phyloP scores from a whole-genome alignment of 768 basidiomycete genomes.

The Lyophyllum atratum region DNA sequence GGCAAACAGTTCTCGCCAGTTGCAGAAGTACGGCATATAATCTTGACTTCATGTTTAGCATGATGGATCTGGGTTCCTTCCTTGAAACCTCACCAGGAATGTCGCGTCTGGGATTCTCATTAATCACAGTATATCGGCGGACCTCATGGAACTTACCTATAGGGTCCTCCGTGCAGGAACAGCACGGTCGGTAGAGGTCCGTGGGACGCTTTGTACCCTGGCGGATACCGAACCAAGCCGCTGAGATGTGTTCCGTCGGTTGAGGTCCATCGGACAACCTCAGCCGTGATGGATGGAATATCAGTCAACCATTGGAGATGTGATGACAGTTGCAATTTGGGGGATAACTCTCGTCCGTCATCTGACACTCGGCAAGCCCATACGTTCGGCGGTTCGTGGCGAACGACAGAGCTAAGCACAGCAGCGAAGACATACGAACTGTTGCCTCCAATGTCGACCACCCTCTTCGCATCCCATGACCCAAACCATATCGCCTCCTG shows the following conservation, averaged over 20 bases:
- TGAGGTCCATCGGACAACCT: slow-evolving; percentile 30
- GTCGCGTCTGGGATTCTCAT: slow-evolving; percentile 23
- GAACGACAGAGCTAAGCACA: slow-evolving; percentile 33
- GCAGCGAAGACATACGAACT: slow-evolving; percentile 29
- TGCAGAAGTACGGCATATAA: slow-evolving; percentile 41
- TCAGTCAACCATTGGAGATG: slow-evolving; percentile 34
- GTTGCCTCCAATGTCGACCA: slow-evolving; percentile 20
- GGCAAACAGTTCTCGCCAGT: slow-evolving; percentile 37
- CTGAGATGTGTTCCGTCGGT: slow-evolving; percentile 30
- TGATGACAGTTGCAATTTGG: slow-evolving; percentile 28
- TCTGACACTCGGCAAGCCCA: slow-evolving; percentile 28
- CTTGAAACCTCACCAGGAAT: slow-evolving; percentile 24
- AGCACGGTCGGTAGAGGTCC: slow-evolving; percentile 28
- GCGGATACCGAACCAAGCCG: slow-evolving; percentile 34
- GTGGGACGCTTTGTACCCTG: slow-evolving; percentile 20
- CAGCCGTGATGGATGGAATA: slow-evolving; percentile 25
- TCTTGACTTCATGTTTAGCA: slow-evolving; percentile 19
- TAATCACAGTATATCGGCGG: not conserved
- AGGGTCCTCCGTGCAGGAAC: slow-evolving; percentile 37
- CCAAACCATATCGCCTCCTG: slow-evolving; percentile 38
- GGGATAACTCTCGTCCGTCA: slow-evolving; percentile 9
- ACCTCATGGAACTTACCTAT: slow-evolving; percentile 20
- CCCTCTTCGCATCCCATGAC: slow-evolving; percentile 33
- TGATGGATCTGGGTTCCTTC: not conserved
- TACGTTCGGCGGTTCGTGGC: slow-evolving; percentile 37